Base-by-base conservation (phyloP, 768 basidiomycete species). In the Lentinula detonsa region DNA sequence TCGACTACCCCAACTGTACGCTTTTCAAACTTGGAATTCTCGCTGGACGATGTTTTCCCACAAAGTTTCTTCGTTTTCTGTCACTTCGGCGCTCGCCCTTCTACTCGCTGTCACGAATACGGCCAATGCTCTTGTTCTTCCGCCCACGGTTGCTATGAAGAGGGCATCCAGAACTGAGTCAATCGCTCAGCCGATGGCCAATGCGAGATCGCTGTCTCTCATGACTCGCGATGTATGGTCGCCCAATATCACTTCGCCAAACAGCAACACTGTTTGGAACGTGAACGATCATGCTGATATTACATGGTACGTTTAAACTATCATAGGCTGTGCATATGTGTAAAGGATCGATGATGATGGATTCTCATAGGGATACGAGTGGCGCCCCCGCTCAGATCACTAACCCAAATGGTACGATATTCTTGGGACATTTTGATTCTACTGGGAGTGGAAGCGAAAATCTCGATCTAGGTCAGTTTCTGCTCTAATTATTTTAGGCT, bases 371-470 rank as follows among this genome's bases (percentile, higher is more conserved):
- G 83, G 73, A 80, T 62, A 71, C 75, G 34, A 64, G 65, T 57
- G 67, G 70, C 62, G 69, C 74, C 53, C 74, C 74, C 13, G 52
- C 68, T 57, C 64, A 71, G 49, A 62, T 68, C 16, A 70, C 76
- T 51, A 78, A 79, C 59, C 65, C 68, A 5, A 67, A 66, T n/a
- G 80, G 80, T 61, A 78, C 64, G 61, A 58, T 84, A 16, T 59
- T 79, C 10, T 71, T 84, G n/a, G 83, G 83, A 1, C 74, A 75
- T 65, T 35, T 78, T 15, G 67, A 74, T 15, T 75, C 72, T 40
- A 77, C 71, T 50, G 61, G 66, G 37, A 73, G 75, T 50, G 61
- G 66, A 37, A 73, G 75, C 65, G 80, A 82, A 63, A 79, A 83
- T 65, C 76, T 84, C 2, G 74, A 81, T 63, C 57, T 76, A 28